Evolutionary conservation across 2,329 filamentous ascomycete genomes (phyloP).

Genomic region (Pseudogymnoascus sp.): DNA sequence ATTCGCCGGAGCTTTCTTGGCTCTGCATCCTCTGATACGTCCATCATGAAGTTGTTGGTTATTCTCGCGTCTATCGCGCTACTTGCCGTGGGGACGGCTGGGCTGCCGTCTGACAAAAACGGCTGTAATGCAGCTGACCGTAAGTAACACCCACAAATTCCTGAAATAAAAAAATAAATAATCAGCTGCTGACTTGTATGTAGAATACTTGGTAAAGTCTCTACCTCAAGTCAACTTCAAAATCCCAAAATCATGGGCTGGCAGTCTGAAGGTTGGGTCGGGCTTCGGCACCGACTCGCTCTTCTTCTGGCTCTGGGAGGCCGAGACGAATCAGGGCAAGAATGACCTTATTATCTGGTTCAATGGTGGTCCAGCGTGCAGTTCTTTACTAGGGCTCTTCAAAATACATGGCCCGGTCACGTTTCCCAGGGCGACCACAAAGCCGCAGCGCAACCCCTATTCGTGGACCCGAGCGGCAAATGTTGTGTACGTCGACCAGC

Average conservation of each 20-base stretch:
- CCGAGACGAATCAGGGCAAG: not conserved
- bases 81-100: not conserved
- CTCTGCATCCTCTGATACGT: not conserved
- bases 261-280: not conserved
- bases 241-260: conserved; percentile 11
- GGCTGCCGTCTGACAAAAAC: not conserved
- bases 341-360: conserved; percentile 11
- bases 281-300: not conserved
- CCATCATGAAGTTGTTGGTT: not conserved
- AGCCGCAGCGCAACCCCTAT: conserved; percentile 23
- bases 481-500: conserved; percentile 26
- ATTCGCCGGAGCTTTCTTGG: not conserved
- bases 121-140: not conserved
- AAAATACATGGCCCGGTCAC: conserved; percentile 10
- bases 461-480: conserved; percentile 26
- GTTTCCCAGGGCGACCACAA: not conserved
- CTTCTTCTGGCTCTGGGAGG: conserved; percentile 12
- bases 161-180: not conserved
- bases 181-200: not conserved
- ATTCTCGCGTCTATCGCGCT: conserved; percentile 1
- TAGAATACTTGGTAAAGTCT: conserved; percentile 9
- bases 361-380: conserved; percentile 10
- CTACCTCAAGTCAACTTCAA: conserved; percentile 8
- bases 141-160: not conserved
- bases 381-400: conserved; percentile 5